Percentiles rank a stretch among this genome's conserved stretches.
phyloP scores from a whole-genome alignment of 2,329 filamentous ascomycete species.

The Magnaporthiopsis incrustans region DNA sequence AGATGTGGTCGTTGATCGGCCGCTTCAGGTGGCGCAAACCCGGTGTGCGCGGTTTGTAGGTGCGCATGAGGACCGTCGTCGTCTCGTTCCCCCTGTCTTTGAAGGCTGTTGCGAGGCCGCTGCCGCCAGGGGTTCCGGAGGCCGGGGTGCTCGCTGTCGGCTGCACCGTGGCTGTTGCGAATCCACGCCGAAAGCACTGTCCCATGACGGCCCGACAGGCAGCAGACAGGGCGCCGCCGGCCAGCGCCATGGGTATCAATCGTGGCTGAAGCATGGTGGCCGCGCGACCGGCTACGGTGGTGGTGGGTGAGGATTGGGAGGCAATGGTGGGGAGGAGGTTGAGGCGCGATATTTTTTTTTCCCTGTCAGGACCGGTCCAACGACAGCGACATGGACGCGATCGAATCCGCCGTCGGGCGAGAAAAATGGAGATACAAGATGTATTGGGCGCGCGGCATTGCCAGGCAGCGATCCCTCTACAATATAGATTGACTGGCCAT shows the following conservation, averaged over 20 bases:
- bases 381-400: neutral
- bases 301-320: neutral
- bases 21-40: slow-evolving; percentile 86
- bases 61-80: slow-evolving; percentile 53
- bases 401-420: neutral
- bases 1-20: slow-evolving; percentile 92
- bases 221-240: slow-evolving; percentile 10
- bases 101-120: slow-evolving; percentile 10
- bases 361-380: neutral
- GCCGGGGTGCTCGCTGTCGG: slow-evolving; percentile 5
- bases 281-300: neutral
- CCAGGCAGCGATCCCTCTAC: neutral
- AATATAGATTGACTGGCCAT: neutral
- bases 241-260: slow-evolving; percentile 39
- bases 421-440: neutral
- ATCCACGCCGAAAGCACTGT: slow-evolving; percentile 9
- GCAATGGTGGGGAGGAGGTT: too few species aligned
- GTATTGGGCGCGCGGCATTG: neutral
- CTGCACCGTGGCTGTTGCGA: slow-evolving; percentile 15
- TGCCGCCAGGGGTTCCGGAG: slow-evolving; percentile 6
- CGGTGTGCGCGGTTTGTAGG: slow-evolving; percentile 88
- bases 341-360: neutral
- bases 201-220: slow-evolving; percentile 13
- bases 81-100: slow-evolving; percentile 16
- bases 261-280: slow-evolving; percentile 57